These are phyloP conservation scores for Aeschynomene evenia DNA, from an alignment of 306 rosid species.

Conservation along the genomic window DNA sequence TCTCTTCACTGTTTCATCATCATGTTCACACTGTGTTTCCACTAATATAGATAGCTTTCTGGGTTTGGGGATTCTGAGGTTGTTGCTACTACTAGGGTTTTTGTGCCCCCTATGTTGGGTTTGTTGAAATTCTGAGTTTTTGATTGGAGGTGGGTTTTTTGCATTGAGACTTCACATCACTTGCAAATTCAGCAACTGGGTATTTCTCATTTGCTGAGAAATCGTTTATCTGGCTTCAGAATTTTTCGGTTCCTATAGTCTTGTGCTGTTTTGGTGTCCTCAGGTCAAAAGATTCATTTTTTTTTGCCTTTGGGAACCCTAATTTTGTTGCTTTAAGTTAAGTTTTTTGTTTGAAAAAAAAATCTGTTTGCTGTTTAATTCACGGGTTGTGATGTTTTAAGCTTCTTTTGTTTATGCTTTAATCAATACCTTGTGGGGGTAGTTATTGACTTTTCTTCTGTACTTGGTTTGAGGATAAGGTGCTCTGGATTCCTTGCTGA, in stretches of 20 bases:
- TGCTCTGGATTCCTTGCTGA: slow-evolving; percentile 4
- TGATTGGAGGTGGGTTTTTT: not conserved
- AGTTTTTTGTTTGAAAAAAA: not conserved
- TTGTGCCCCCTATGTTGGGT: not conserved
- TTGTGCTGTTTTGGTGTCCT: not conserved
- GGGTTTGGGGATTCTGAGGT: not conserved
- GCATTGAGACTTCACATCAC: not conserved
- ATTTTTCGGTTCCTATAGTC: not conserved
- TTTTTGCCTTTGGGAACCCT: not conserved
- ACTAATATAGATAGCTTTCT: not conserved
- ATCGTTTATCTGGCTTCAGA: not conserved
- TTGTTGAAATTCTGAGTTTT: slow-evolving; percentile 19
- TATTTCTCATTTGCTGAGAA: not conserved
- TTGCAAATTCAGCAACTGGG: not conserved
- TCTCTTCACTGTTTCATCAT: not conserved
- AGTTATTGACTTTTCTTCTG: slow-evolving; percentile 2
- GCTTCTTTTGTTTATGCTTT: not conserved
- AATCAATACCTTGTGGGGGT: not conserved
- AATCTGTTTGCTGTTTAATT: not conserved
- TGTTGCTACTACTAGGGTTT: slow-evolving; percentile 8
- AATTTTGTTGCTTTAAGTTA: not conserved
- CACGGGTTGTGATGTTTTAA: not conserved
- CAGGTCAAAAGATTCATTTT: not conserved
- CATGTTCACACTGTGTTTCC: not conserved
- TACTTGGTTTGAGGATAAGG: slow-evolving; percentile 2